Conservation (phyloP, 495 filamentous ascomycete species). For the Copromyces sp. region DNA sequence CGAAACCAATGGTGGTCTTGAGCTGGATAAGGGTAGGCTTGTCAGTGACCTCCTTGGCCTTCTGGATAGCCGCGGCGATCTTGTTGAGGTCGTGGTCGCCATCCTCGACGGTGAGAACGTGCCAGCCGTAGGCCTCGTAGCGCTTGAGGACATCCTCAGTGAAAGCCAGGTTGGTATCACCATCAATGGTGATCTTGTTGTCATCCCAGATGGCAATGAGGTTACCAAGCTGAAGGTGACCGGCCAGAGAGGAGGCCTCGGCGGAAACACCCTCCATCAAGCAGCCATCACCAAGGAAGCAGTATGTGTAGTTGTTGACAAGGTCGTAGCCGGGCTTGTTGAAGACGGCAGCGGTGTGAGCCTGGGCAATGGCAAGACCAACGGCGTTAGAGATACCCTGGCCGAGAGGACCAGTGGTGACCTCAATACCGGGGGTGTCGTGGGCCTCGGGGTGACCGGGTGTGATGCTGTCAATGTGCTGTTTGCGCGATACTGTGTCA, state of each 20-base stretch:
- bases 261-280: constrained; percentile 95
- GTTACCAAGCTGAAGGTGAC: constrained; percentile 96
- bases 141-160: constrained; percentile 95
- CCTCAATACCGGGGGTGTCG: constrained; percentile 93
- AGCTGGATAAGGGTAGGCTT: constrained; percentile 97
- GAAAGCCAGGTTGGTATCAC: constrained; percentile 90
- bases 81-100: constrained; percentile 82
- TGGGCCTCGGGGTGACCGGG: constrained; percentile 95
- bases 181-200: constrained; percentile 90
- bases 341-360: constrained; percentile 78
- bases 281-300: constrained; percentile 96
- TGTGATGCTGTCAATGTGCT: constrained; percentile 85
- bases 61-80: constrained; percentile 82
- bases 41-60: constrained; percentile 77
- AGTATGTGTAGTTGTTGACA: constrained; percentile 92
- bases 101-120: constrained; percentile 73
- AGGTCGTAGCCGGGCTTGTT: constrained; percentile 95
- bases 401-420: constrained; percentile 93
- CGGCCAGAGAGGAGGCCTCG: constrained; percentile 86
- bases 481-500: constrained; percentile 8
- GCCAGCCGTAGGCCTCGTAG: constrained; percentile 98
- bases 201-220: constrained; percentile 95
- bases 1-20: constrained; percentile 95
- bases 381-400: constrained; percentile 94
- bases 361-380: constrained; percentile 92